phyloP scores from a whole-genome alignment of 2,329 filamentous ascomycete species.

The Neonectria neomacrospora region DNA sequence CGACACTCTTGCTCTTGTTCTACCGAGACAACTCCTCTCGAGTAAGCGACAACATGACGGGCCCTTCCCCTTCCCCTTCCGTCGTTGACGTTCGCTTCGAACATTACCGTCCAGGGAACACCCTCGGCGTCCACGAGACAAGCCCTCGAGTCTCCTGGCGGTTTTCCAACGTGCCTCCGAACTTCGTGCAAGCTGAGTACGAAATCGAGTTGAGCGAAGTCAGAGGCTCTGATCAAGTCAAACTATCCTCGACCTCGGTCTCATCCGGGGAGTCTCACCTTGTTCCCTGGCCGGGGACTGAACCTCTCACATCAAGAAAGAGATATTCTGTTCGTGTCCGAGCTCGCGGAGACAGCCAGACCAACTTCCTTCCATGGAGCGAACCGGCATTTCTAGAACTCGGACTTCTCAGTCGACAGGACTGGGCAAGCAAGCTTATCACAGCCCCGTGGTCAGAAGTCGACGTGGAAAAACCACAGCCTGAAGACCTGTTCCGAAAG shows the following conservation, averaged over 20 bases:
- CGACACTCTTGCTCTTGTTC: not conserved
- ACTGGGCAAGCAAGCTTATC: slow-evolving; percentile 47
- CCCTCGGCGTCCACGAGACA: slow-evolving; percentile 25
- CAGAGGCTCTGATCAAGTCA: not conserved
- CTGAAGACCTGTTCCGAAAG: slow-evolving; percentile 29
- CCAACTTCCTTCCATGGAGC: slow-evolving; percentile 27
- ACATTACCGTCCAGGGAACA: slow-evolving; percentile 22
- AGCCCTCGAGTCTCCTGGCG: slow-evolving; percentile 29
- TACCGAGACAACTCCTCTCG: not conserved
- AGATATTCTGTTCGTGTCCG: slow-evolving; percentile 28
- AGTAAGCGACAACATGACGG: slow-evolving; percentile 4
- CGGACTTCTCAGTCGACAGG: slow-evolving; percentile 45
- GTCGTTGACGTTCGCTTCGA: slow-evolving; percentile 27
- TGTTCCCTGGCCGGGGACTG: slow-evolving; percentile 24
- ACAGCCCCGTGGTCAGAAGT: slow-evolving; percentile 34
- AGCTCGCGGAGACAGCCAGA: slow-evolving; percentile 6
- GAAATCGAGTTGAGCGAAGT: slow-evolving; percentile 29
- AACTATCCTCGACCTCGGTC: slow-evolving; percentile 6
- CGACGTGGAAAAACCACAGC: slow-evolving; percentile 38
- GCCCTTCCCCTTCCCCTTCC: slow-evolving; percentile 15
- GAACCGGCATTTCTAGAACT: slow-evolving; percentile 42
- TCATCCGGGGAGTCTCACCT: slow-evolving; percentile 21
- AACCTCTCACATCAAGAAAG: slow-evolving; percentile 24
- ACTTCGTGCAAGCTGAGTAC: slow-evolving; percentile 26
- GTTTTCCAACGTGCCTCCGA: slow-evolving; percentile 24